A percentile compares a stretch with the other conserved stretches of the same genome.
phyloP scores from a whole-genome alignment of 352 stramenopile species.

The Phytophthora capsici region DNA sequence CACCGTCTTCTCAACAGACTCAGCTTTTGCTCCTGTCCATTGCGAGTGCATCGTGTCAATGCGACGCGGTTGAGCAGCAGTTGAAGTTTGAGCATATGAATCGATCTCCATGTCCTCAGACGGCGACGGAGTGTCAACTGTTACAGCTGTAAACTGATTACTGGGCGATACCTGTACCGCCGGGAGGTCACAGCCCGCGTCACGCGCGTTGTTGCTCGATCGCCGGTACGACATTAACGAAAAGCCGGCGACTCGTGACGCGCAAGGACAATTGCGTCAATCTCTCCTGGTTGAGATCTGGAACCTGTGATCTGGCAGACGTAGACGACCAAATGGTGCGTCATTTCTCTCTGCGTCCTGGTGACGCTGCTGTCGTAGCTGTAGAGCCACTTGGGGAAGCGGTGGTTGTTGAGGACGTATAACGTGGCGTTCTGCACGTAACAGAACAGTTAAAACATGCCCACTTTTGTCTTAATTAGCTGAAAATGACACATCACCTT shows the following conservation, averaged over 20 bases:
- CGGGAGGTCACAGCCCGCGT: constrained; percentile 15
- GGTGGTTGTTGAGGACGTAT: constrained; percentile 61
- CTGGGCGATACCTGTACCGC: constrained; percentile 8
- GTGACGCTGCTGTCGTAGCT: constrained; percentile 57
- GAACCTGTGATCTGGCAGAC: constrained; percentile 32
- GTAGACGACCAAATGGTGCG: constrained; percentile 52
- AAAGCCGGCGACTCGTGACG: constrained; percentile 47
- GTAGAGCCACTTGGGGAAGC: constrained; percentile 61
- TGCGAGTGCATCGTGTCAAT: neutral
- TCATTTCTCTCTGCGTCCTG: constrained; percentile 52
- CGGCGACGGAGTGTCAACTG: neutral
- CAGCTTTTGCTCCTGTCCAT: neutral
- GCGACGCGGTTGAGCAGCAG: neutral
- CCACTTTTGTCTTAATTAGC: neutral
- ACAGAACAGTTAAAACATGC: neutral
- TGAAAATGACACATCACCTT: neutral
- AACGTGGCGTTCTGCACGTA: constrained; percentile 38
- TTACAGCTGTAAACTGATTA: constrained; percentile 9
- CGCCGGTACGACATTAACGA: constrained; percentile 45
- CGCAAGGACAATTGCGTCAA: constrained; percentile 36
- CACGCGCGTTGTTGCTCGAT: constrained; percentile 19
- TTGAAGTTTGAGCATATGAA: neutral
- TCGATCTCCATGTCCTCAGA: constrained; percentile 13
- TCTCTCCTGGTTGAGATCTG: constrained; percentile 1
- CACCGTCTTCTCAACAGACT: no score